These are phyloP conservation scores for Yueomyces sp. DNA, from an alignment of 1,139 yeast genomes.

Conservation along the genomic window DNA sequence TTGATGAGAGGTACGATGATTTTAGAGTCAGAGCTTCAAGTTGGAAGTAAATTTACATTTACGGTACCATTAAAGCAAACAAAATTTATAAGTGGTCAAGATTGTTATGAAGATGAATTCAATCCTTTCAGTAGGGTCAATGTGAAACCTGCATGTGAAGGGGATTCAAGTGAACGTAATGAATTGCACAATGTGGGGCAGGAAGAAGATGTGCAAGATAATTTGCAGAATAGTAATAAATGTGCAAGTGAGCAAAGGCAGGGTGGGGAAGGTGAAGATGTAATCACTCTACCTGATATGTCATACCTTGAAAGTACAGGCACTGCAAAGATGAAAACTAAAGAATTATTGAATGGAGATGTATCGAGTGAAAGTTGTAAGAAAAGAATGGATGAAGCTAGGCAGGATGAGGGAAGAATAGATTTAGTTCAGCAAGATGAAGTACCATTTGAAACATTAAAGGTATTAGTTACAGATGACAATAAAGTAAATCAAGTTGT, in stretches of 20 bases:
- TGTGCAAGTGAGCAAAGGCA: background rate
- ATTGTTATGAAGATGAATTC: constrained; percentile 33
- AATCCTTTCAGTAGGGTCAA: constrained; percentile 25
- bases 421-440: too few relatives aligned
- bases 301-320: constrained; percentile 21
- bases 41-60: constrained; percentile 71
- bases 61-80: constrained; percentile 67
- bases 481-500: constrained; percentile 87
- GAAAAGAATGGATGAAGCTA: background rate
- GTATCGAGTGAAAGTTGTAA: constrained; percentile 3
- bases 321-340: constrained; percentile 27
- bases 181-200: background rate
- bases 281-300: background rate
- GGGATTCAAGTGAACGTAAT: background rate
- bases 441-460: constrained; percentile 7
- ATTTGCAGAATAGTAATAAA: too few relatives aligned
- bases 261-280: background rate
- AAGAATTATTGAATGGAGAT: background rate
- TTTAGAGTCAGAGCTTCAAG: constrained; percentile 54
- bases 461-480: constrained; percentile 83
- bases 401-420: constrained; percentile 1
- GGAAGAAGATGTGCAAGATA: background rate
- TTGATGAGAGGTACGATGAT: constrained; percentile 82
- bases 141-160: constrained; percentile 29
- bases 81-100: constrained; percentile 30